phyloP scores from a whole-genome alignment of 2,329 filamentous ascomycete species.

The Nigrograna mackinnonii region DNA sequence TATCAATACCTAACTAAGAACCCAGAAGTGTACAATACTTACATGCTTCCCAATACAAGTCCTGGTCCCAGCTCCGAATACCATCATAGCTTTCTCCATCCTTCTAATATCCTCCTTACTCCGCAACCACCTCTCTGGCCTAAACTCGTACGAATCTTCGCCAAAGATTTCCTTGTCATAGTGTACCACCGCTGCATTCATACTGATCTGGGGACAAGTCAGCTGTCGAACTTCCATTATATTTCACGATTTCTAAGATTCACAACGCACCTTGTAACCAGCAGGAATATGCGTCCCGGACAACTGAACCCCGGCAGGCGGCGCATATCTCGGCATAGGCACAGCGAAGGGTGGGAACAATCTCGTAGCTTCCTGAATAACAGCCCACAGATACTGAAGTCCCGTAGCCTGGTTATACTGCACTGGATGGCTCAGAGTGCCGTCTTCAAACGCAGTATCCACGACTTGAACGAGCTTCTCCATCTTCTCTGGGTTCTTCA shows the following conservation, averaged over 20 bases:
- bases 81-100: constrained; percentile 23
- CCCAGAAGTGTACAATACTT: background rate
- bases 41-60: constrained; percentile 25
- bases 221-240: too few species aligned
- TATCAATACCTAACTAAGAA: background rate
- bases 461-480: constrained; percentile 22
- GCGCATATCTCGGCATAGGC: constrained; percentile 31
- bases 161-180: constrained; percentile 50
- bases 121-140: constrained; percentile 54
- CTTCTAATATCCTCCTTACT: constrained; percentile 10
- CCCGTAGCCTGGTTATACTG: constrained; percentile 17
- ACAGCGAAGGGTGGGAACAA: constrained; percentile 17
- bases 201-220: too few species aligned
- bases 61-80: constrained; percentile 20
- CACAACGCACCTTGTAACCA: constrained; percentile 36
- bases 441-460: constrained; percentile 3
- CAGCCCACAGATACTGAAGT: constrained; percentile 30
- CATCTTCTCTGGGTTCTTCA: constrained; percentile 30
- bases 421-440: constrained; percentile 21
- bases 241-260: too few species aligned
- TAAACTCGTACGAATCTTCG: constrained; percentile 48
- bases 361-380: constrained; percentile 33
- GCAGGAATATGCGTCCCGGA: constrained; percentile 33
- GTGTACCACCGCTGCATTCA: constrained; percentile 41
- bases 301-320: constrained; percentile 16